Evolutionary conservation across 1,284 basidiomycete genomes (phyloP).

Genomic region (Stygiomarasmius scandens): DNA sequence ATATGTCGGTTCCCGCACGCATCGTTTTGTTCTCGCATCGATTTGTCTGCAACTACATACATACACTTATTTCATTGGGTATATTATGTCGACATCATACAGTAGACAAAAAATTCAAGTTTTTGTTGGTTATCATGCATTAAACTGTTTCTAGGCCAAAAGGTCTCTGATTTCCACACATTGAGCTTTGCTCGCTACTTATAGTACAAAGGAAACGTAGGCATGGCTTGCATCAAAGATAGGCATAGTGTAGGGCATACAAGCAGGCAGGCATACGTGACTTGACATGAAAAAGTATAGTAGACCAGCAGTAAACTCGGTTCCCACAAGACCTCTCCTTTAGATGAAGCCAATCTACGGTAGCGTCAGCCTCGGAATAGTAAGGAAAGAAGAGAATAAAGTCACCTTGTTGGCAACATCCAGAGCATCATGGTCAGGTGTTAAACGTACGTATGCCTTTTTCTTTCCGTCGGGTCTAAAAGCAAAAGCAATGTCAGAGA

Average conservation of each 20-base stretch:
- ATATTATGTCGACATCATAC: not conserved
- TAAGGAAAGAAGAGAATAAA: constrained; percentile 11
- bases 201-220: not conserved
- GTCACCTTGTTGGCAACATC: constrained; percentile 98
- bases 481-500: not conserved
- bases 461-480: constrained; percentile 97
- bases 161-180: too few species aligned
- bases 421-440: constrained; percentile 94
- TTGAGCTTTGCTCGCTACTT: not conserved
- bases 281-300: not conserved
- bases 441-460: constrained; percentile 97
- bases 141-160: too few species aligned
- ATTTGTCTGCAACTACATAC: not conserved
- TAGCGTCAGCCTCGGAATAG: constrained; percentile 1
- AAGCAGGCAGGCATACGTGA: constrained; percentile 1
- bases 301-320: constrained; percentile 3
- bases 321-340: constrained; percentile 21
- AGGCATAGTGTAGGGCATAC: not conserved
- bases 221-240: constrained; percentile 3
- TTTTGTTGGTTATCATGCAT: too few species aligned
- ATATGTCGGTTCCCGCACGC: not conserved
- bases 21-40: not conserved
- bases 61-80: not conserved
- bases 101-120: not conserved
- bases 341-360: constrained; percentile 82